Base-by-base conservation (phyloP, 176 grass and related monocot genomes). In the Dendrocalamus sinicus region DNA sequence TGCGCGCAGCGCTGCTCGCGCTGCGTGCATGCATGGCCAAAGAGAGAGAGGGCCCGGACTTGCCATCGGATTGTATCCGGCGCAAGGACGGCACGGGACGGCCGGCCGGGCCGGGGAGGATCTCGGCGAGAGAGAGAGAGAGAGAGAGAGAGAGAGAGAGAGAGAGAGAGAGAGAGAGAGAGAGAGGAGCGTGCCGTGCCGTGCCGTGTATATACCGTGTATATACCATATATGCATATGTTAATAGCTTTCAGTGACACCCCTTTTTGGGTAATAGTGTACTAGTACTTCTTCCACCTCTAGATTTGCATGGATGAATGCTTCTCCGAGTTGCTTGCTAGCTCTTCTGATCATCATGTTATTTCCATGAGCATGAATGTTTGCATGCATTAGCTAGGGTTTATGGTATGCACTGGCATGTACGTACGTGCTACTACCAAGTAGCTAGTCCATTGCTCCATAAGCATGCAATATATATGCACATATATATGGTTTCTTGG, bases 11-110 rank as follows among this genome's bases (percentile, higher is more conserved):
- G 10, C 57, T 60, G 9, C 54, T 9, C 58, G 58, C 43, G 41
- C 48, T 55, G 77, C 77, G 7, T 40, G 58, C 14, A 47, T 65
- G 43, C 43, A 35, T 51, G 60, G 26, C 67, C n/a, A 86, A 10
- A 46, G 70, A 55, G 17, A 30, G 59, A 55, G 44, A 83, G 87
- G 87, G 23, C 74, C 87, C 87, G 73, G 86, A 57, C 71, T 58
- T n/a, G 9, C 58, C n/a, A 44, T 43, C 69, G 22, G 70, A 30
- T 26, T 37, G 52, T 12, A 60, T 71, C 22, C 23, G 28, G 52
- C 55, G 67, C 47, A 67, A 80, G 62, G 62, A 53, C 77, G 30
- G 63, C 64, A 69, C 13, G 52, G 79, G 20, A 48, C 26, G 26
- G 26, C 26, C 20, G 2, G 59, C 17, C 19, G 17, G 54, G 23